Base-by-base conservation (phyloP, 2,329 filamentous ascomycete species). In the Penicillium paneum region DNA sequence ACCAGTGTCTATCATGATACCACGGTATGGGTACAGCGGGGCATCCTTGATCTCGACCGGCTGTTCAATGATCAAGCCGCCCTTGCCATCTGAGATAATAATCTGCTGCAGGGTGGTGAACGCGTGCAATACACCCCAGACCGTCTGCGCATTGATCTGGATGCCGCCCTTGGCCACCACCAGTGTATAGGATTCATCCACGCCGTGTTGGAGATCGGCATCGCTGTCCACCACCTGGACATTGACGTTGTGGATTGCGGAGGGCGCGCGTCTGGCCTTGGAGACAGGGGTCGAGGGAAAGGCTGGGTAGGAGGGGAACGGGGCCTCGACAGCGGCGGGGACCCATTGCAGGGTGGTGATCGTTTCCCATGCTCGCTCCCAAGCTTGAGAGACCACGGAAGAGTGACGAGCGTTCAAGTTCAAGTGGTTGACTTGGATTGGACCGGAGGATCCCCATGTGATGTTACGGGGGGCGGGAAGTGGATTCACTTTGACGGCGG, bases 61-160 rank as follows among this genome's bases (percentile, higher is more conserved):
- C 62, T 82, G 76, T 64, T 83, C 81, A 39, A 83, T 69, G 13
- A 81, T 70, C 55, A 82, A 62, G 0, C 74, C 72, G 26, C 74
- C 72, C 3, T 66, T 59, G 31, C 74, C 76, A 46, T 80, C 73
- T 2, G 72, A 76, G 62, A 83, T 81, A 61, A 83, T 67, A 41
- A 83, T 70, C 62, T 83, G 81, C 67, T 83, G 80, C 49, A 83
- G 69, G n/a, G 81, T 83, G 19, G 79, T 82, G 59, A 83, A 79
- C 10, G 80, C 81, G 62, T 82, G 80, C 11, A 83, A 73, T 17
- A 78, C 80, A 35, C 81, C 81, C 73, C 80, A 83, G 42, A 78
- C 72, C 0, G 81, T 83, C 64, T 78, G 67, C 26, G 81, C 76
- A 1, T 71, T 74, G 59, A 83, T 77, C 8, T 74, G 63, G 52